Percentiles rank a stretch among this genome's conserved stretches.
These are phyloP conservation scores for Penicillium egyptiacum DNA, from an alignment of 495 filamentous ascomycete species.

Conservation along the genomic window DNA sequence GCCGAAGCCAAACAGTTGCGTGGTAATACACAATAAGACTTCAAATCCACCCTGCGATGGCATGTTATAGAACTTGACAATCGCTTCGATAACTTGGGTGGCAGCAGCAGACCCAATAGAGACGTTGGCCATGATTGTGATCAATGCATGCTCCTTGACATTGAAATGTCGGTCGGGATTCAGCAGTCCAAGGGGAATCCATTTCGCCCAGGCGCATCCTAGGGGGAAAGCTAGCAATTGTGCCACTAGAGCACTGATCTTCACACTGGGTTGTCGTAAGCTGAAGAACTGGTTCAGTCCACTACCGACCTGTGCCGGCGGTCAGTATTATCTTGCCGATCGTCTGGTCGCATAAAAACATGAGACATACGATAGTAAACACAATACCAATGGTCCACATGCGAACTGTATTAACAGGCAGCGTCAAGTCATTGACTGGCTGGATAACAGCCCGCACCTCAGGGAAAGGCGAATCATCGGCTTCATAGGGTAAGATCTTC, in stretches of 20 bases:
- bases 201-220: slow-evolving; percentile 58
- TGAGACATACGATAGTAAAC: slow-evolving; percentile 53
- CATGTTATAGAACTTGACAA: slow-evolving; percentile 66
- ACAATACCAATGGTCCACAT: slow-evolving; percentile 72
- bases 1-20: slow-evolving; percentile 72
- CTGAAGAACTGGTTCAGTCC: slow-evolving; percentile 74
- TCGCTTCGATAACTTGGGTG: slow-evolving; percentile 67
- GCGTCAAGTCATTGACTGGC: slow-evolving; percentile 62
- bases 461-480: slow-evolving; percentile 70
- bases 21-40: slow-evolving; percentile 66
- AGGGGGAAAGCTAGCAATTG: slow-evolving; percentile 72
- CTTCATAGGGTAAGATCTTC: slow-evolving; percentile 42
- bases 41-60: slow-evolving; percentile 67
- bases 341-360: slow-evolving; percentile 9
- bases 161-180: slow-evolving; percentile 75
- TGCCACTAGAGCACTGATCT: slow-evolving; percentile 64
- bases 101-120: slow-evolving; percentile 64
- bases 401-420: slow-evolving; percentile 67
- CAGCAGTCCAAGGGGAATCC: slow-evolving; percentile 55
- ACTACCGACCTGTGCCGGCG: slow-evolving; percentile 50
- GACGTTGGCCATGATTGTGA: slow-evolving; percentile 71
- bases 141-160: slow-evolving; percentile 76
- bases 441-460: slow-evolving; percentile 53
- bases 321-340: background rate
- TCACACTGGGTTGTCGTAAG: slow-evolving; percentile 57